Evolutionary conservation across 2,329 filamentous ascomycete genomes (phyloP).

Genomic region (Phyllachora maydis): DNA sequence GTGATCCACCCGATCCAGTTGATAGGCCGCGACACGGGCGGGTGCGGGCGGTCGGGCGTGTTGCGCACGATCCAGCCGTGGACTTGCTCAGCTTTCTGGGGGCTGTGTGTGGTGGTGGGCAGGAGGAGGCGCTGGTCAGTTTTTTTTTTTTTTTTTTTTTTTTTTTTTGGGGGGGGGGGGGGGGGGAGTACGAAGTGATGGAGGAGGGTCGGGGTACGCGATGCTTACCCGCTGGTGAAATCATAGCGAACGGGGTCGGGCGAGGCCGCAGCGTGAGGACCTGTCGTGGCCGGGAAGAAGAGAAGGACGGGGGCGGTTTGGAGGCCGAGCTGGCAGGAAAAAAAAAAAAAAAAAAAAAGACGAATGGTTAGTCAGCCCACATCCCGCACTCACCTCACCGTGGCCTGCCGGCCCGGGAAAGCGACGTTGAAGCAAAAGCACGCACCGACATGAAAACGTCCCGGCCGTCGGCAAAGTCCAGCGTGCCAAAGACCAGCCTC

Average conservation of each 20-base stretch:
- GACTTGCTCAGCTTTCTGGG: constrained; percentile 55
- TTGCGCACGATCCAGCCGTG: constrained; percentile 63
- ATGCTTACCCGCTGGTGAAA: constrained; percentile 55
- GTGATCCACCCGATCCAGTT: constrained; percentile 65
- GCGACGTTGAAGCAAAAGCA: constrained; percentile 1
- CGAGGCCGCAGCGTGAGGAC: constrained; percentile 54
- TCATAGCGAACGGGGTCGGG: constrained; percentile 60
- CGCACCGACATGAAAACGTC: constrained; percentile 70
- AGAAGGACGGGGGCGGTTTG: constrained; percentile 87
- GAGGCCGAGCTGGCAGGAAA: constrained; percentile 42
- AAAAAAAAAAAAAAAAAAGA: too few species aligned
- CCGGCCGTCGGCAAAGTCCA: constrained; percentile 78
- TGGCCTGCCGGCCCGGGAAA: too few species aligned
- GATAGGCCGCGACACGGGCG: constrained; percentile 60
- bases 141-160: too few species aligned
- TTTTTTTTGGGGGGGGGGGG: too few species aligned
- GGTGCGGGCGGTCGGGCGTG: constrained; percentile 59
- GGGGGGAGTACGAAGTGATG: too few species aligned
- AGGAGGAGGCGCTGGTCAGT: too few species aligned
- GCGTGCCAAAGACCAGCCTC: constrained; percentile 56
- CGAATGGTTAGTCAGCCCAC: constrained; percentile 2
- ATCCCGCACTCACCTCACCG: not conserved
- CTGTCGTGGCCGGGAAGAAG: constrained; percentile 68
- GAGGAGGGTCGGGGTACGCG: constrained; percentile 1
- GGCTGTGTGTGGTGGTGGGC: constrained; percentile 31